Evolutionary conservation across 805 yeast species (phyloP).

Genomic region (Hanseniaspora occidentalis): DNA sequence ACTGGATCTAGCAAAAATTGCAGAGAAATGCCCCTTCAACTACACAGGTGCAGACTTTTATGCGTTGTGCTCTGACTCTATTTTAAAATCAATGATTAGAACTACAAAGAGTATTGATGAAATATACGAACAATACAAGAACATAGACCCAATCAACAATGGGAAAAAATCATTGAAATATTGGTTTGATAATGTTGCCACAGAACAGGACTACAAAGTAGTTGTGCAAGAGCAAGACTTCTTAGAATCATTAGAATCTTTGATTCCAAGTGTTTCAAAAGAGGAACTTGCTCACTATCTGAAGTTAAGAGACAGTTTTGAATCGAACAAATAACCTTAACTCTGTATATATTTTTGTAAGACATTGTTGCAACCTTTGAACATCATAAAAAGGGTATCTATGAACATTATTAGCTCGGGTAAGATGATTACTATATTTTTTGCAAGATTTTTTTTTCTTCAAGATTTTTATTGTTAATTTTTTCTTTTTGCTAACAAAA

Average conservation of each 20-base stretch:
- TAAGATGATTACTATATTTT: too few species aligned
- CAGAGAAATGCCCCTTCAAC: slow-evolving; percentile 70
- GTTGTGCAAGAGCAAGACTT: slow-evolving; percentile 60
- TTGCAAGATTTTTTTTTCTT: not conserved
- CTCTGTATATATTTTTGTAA: not conserved
- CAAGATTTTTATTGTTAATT: too few species aligned
- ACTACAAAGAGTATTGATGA: slow-evolving; percentile 65
- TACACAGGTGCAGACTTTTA: slow-evolving; percentile 97
- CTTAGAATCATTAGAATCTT: slow-evolving; percentile 54
- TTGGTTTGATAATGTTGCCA: slow-evolving; percentile 84
- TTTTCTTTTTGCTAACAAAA: too few species aligned
- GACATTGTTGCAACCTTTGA: too few species aligned
- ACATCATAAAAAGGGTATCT: too few species aligned
- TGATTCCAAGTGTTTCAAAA: slow-evolving; percentile 76
- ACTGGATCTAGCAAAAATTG: slow-evolving; percentile 47
- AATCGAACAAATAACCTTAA: slow-evolving; percentile 16
- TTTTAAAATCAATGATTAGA: slow-evolving; percentile 92
- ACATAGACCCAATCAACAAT: slow-evolving; percentile 16
- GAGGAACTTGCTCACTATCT: slow-evolving; percentile 79
- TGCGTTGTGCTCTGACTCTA: slow-evolving; percentile 89
- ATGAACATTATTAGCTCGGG: too few species aligned
- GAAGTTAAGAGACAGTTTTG: slow-evolving; percentile 68
- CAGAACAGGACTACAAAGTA: slow-evolving; percentile 53
- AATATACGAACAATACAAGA: slow-evolving; percentile 44
- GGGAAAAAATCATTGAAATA: slow-evolving; percentile 48